Evolutionary conservation across 495 filamentous ascomycete species (phyloP).

Genomic region (Cudoniella acicularis): DNA sequence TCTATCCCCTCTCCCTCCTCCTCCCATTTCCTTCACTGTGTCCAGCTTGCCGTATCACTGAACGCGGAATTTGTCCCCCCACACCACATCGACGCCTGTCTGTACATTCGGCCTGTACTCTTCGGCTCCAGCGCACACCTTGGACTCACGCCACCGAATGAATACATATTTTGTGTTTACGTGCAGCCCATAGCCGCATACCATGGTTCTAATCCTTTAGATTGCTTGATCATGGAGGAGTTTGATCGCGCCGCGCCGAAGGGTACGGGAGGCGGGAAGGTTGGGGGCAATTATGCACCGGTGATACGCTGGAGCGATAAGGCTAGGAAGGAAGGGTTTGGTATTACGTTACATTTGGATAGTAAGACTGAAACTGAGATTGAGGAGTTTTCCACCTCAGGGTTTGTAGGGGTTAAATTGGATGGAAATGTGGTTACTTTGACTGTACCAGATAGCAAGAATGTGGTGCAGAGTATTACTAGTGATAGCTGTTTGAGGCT

Average conservation of each 20-base stretch:
- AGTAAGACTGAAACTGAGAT: slow-evolving; percentile 69
- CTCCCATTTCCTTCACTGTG: slow-evolving; percentile 63
- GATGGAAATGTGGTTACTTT: slow-evolving; percentile 49
- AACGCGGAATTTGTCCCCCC: slow-evolving; percentile 87
- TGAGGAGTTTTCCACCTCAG: slow-evolving; percentile 84
- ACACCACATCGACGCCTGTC: slow-evolving; percentile 68
- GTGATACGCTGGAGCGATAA: slow-evolving; percentile 73
- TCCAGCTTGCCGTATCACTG: slow-evolving; percentile 67
- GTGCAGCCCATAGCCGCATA: slow-evolving; percentile 82
- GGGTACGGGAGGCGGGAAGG: slow-evolving; percentile 66
- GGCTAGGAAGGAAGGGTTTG: slow-evolving; percentile 65
- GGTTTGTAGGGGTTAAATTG: slow-evolving; percentile 76
- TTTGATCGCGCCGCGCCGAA: slow-evolving; percentile 73
- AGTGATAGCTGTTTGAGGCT: slow-evolving; percentile 65
- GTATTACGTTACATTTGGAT: slow-evolving; percentile 82
- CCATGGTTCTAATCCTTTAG: slow-evolving; percentile 74
- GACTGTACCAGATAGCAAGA: slow-evolving; percentile 70
- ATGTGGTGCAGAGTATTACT: slow-evolving; percentile 77
- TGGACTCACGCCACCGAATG: slow-evolving; percentile 74
- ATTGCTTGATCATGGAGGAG: slow-evolving; percentile 68
- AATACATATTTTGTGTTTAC: slow-evolving; percentile 79
- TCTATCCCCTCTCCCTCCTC: slow-evolving; percentile 70
- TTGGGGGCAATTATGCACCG: slow-evolving; percentile 74
- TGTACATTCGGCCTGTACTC: slow-evolving; percentile 81
- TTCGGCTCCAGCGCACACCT: slow-evolving; percentile 78